phyloP scores from a whole-genome alignment of 768 basidiomycete species.

The Termitomyces sp. region DNA sequence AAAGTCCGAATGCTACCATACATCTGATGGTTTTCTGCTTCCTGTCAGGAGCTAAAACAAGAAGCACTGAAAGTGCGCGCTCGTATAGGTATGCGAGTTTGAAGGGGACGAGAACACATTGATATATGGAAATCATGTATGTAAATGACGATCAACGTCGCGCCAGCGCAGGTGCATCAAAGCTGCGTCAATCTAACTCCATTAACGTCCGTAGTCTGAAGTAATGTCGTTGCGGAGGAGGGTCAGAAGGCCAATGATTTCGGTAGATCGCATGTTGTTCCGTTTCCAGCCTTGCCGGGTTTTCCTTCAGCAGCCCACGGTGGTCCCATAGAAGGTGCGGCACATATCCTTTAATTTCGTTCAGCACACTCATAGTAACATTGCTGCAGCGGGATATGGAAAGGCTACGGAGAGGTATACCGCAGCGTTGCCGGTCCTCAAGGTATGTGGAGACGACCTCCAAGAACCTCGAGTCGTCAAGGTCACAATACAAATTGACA shows the following conservation, averaged over 20 bases:
- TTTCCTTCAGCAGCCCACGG: constrained; percentile 21
- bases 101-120: no score
- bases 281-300: constrained; percentile 16
- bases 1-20: no score
- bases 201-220: constrained; percentile 29
- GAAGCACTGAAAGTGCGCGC: no score
- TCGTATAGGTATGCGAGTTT: no score
- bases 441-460: constrained; percentile 32
- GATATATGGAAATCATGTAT: neutral
- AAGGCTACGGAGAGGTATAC: constrained; percentile 28
- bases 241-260: constrained; percentile 13
- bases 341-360: constrained; percentile 23
- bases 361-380: constrained; percentile 21
- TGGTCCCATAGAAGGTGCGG: constrained; percentile 32
- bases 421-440: constrained; percentile 24
- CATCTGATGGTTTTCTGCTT: no score
- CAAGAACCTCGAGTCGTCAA: constrained; percentile 39
- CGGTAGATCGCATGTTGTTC: constrained; percentile 25
- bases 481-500: constrained; percentile 30
- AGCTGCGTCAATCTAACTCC: constrained; percentile 18
- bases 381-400: constrained; percentile 30
- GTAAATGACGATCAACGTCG: neutral
- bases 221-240: constrained; percentile 25
- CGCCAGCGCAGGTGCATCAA: neutral
- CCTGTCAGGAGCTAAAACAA: no score